Conservation (phyloP, 345 rosid genomes). For the Gossypium stocksii region DNA sequence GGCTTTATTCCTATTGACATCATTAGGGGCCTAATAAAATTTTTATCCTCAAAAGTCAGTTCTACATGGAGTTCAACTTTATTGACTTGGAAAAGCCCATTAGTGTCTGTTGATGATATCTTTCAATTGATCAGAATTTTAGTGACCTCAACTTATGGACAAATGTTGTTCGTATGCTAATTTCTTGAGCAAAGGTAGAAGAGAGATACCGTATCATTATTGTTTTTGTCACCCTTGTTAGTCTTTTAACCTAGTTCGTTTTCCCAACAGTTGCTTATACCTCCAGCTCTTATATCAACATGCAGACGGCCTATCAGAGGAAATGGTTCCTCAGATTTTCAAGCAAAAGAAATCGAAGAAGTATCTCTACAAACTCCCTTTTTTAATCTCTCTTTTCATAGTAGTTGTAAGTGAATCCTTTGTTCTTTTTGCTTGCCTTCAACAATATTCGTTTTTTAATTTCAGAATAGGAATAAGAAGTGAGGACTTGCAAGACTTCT, state of each 20-base stretch:
- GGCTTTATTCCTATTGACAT: not conserved
- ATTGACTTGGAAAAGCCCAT: not conserved
- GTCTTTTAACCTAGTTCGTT: slow-evolving; percentile 17
- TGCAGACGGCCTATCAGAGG: slow-evolving; percentile 65
- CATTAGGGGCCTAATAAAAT: not conserved
- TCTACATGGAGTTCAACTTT: not conserved
- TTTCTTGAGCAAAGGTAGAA: not conserved
- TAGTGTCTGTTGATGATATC: not conserved
- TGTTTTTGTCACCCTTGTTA: not conserved
- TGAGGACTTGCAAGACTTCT: slow-evolving; percentile 57
- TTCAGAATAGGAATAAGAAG: slow-evolving; percentile 81
- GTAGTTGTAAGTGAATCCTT: not conserved
- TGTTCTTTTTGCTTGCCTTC: not conserved
- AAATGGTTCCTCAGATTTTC: slow-evolving; percentile 72
- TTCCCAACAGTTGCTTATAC: slow-evolving; percentile 82
- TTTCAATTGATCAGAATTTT: not conserved
- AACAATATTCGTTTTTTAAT: slow-evolving; percentile 1
- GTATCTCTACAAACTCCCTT: slow-evolving; percentile 28
- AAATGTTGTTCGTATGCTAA: not conserved
- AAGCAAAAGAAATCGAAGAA: slow-evolving; percentile 60
- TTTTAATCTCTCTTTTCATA: not conserved
- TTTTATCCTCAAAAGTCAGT: not conserved
- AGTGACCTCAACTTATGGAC: not conserved
- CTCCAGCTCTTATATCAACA: slow-evolving; percentile 78
- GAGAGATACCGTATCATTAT: not conserved